Evolutionary conservation across 192 early-diverging fungal genomes (phyloP).

Genomic region (Gigaspora rosea): DNA sequence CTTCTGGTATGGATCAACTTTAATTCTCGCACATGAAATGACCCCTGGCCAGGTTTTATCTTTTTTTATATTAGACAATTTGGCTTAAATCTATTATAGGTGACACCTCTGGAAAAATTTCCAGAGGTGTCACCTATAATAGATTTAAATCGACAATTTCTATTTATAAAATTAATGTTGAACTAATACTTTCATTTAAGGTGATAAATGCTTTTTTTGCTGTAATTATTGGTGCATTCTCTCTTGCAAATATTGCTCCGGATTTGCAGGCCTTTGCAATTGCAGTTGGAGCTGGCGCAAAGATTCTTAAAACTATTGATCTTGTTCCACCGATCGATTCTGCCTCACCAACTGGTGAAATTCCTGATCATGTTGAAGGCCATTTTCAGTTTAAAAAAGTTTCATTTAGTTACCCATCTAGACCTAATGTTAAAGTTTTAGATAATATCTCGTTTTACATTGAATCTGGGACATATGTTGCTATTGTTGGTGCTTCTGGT

Average conservation of each 20-base stretch:
- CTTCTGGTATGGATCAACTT: constrained; percentile 59
- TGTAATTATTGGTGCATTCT: constrained; percentile 67
- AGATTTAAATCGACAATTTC: too few species aligned
- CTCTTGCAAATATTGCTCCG: constrained; percentile 69
- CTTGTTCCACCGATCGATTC: constrained; percentile 79
- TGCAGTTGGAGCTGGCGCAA: constrained; percentile 82
- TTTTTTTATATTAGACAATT: too few species aligned
- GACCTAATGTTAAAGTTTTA: constrained; percentile 56
- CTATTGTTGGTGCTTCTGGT: constrained; percentile 80
- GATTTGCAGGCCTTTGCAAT: constrained; percentile 68
- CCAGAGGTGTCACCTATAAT: too few species aligned
- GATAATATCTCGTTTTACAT: constrained; percentile 51
- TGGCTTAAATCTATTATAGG: too few species aligned
- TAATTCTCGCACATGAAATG: constrained; percentile 69
- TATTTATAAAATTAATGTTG: too few species aligned
- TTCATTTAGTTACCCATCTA: constrained; percentile 65
- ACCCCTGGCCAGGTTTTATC: constrained; percentile 50
- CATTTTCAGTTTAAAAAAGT: constrained; percentile 45
- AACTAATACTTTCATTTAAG: too few species aligned
- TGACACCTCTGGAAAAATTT: too few species aligned
- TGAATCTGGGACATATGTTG: constrained; percentile 68
- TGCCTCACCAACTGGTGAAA: constrained; percentile 49
- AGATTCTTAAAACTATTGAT: constrained; percentile 81
- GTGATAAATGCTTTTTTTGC: constrained; percentile 70
- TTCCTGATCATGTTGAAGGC: constrained; percentile 41